Evolutionary conservation across 768 basidiomycete species (phyloP).

Genomic region (Trametes cinnabarina): DNA sequence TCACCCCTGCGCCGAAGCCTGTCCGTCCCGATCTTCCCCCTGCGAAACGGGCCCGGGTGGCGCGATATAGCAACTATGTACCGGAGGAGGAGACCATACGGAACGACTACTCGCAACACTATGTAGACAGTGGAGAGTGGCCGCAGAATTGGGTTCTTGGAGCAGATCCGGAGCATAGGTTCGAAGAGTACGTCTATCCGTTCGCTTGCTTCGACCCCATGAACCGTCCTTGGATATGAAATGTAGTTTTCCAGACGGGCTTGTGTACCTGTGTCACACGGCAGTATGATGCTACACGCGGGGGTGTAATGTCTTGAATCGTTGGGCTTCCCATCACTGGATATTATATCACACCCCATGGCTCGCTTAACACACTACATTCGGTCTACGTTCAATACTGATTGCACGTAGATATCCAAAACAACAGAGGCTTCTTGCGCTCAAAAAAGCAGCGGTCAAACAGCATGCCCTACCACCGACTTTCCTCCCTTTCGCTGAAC

Average conservation of each 20-base stretch:
- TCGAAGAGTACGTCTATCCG: conserved; percentile 78
- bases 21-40: conserved; percentile 56
- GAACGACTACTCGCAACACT: conserved; percentile 90
- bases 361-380: not conserved
- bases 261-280: not conserved
- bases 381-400: not conserved
- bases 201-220: not conserved
- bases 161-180: conserved; percentile 82
- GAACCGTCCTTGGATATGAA: not conserved
- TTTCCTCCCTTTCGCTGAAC: conserved; percentile 61
- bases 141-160: conserved; percentile 93
- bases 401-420: conserved; percentile 79
- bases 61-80: conserved; percentile 77
- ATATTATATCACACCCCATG: not conserved
- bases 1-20: conserved; percentile 35
- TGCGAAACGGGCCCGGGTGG: conserved; percentile 70
- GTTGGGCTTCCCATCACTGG: no score
- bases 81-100: conserved; percentile 95
- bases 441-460: conserved; percentile 80
- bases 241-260: no score
- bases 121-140: conserved; percentile 90
- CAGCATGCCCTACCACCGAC: conserved; percentile 68
- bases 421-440: conserved; percentile 75
- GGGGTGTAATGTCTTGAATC: no score
- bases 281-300: no score